phyloP scores from a whole-genome alignment of 257 asterid species.

The Scutellaria baicalensis region DNA sequence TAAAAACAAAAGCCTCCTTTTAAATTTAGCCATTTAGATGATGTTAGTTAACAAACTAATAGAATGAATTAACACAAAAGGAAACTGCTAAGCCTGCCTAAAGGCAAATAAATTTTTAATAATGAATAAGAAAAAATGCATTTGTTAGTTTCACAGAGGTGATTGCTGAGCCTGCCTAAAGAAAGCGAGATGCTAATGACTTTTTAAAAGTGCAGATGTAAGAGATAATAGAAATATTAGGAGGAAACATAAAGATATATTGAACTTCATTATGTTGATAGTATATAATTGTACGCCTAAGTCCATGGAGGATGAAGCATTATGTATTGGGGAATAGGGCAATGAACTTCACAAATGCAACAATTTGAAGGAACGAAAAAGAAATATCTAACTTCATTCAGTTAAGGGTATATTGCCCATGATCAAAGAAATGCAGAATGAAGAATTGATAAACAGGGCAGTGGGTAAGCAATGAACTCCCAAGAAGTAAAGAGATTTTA shows the following conservation, averaged over 20 bases:
- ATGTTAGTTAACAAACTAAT: background rate
- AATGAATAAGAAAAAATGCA: background rate
- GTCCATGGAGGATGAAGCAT: background rate
- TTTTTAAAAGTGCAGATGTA: background rate
- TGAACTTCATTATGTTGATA: background rate
- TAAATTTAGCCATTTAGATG: background rate
- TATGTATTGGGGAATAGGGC: background rate
- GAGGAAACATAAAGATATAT: background rate
- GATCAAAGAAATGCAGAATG: background rate
- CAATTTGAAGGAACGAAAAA: background rate
- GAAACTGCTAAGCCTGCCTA: background rate
- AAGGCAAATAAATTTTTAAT: background rate
- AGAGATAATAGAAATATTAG: background rate
- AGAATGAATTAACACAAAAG: background rate
- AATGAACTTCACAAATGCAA: background rate
- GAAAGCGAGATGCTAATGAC: background rate
- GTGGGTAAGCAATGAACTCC: background rate
- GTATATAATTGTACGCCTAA: background rate
- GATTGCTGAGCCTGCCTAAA: background rate
- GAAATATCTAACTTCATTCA: background rate
- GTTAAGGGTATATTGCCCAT: background rate
- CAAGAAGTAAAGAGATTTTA: background rate
- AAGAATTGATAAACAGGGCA: background rate
- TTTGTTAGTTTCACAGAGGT: background rate
- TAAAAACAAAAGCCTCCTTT: background rate